Base-by-base conservation (phyloP, 2,329 filamentous ascomycete species). In the Decorospora gaudefroyi region DNA sequence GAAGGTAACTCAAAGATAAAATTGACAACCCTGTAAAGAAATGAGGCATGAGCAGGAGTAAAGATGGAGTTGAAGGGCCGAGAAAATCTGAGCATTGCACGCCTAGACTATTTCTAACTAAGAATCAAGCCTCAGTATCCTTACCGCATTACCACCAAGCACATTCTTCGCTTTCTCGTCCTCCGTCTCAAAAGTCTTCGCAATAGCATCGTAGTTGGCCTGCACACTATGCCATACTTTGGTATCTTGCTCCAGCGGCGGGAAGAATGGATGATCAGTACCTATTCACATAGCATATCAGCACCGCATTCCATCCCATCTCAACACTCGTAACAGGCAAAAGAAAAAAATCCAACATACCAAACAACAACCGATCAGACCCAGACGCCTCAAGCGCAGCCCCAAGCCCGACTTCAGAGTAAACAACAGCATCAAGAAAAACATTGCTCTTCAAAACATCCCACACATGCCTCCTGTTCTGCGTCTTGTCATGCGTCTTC, bases 391-490 rank as follows among this genome's bases (percentile, higher is more conserved):
- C 80, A 2, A 88, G 77, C 0, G 88, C 88, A 1, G 86, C 86
- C 57, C 80, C 83, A 43, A 91, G 68, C 0, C 86, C 87, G 7
- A 88, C 82, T 32, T 86, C 82, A 0, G 85, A 88, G 68, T 93
- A 90, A 5, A 95, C 81, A 10, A 95, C 90, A 0, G 90, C 90
- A 71, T 96, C 90, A 1, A 96, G 79, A 65, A 90, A 93, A 31
- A 96, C 81, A 72, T 96, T 93, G 51, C 83, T 84, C 61, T 80
- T 81, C 53, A 87, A 53, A 3, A 87, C 73, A 57, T 85, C 82
- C 83, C 83, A 86, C 0, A 86, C 69, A 41, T 75, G 76, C 41
- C 78, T 73, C 77, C 74, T 77, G 71, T 82, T 76, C 9, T 75
- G 69, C 1, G 77, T 73, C 61, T 79, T 82, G 7, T 84, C 85